These are phyloP conservation scores for Myxozyma kluyveri DNA, from an alignment of 805 yeast species.

Conservation along the genomic window DNA sequence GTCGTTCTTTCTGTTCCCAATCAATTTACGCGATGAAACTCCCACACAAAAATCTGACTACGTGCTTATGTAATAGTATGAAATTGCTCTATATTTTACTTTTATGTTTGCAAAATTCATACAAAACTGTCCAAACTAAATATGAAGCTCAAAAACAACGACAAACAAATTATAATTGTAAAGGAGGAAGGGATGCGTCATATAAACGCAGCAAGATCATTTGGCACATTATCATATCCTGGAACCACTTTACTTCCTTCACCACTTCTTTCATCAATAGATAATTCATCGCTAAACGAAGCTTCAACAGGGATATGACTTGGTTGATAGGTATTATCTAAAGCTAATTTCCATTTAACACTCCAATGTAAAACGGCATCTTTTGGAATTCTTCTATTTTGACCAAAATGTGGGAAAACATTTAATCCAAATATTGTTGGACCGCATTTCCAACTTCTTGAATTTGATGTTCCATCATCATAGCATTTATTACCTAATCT, in stretches of 20 bases:
- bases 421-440: not conserved
- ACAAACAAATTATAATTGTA: not conserved
- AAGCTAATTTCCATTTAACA: conserved; percentile 45
- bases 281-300: not conserved
- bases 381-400: conserved; percentile 49
- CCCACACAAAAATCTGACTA: too few relatives aligned
- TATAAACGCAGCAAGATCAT: not conserved
- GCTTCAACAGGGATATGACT: conserved; percentile 13
- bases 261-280: not conserved
- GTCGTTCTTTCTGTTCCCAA: too few relatives aligned
- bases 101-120: too few relatives aligned
- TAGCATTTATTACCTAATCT: not conserved
- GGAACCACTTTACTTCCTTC: conserved; percentile 1
- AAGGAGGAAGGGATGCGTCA: too few relatives aligned
- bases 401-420: conserved; percentile 56
- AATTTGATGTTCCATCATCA: not conserved
- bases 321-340: conserved; percentile 20
- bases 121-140: too few relatives aligned
- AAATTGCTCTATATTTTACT: too few relatives aligned
- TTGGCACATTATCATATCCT: not conserved
- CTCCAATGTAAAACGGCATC: conserved; percentile 61
- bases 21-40: too few relatives aligned
- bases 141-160: too few relatives aligned
- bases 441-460: not conserved
- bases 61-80: too few relatives aligned